A percentile compares a stretch with the other conserved stretches of the same genome.
Evolutionary conservation across 2,329 filamentous ascomycete species (phyloP).

Genomic region (Leptosphaerulina australis): DNA sequence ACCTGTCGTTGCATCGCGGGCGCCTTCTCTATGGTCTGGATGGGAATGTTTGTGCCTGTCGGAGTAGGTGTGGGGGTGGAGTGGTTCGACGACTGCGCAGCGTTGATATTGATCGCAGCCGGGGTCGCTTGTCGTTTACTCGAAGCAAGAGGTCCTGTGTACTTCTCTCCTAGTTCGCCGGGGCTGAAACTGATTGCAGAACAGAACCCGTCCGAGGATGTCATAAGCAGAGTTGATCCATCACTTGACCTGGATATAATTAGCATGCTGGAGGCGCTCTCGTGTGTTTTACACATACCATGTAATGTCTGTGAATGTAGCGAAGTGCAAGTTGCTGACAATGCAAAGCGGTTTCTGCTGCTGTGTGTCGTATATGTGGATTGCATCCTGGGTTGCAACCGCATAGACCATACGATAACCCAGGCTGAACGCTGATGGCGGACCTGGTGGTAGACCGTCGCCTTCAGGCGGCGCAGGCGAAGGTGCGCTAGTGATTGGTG

Average conservation of each 20-base stretch:
- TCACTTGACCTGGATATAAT: constrained; percentile 68
- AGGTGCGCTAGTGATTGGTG: constrained; percentile 66
- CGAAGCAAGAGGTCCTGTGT: constrained; percentile 66
- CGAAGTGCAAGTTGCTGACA: constrained; percentile 96
- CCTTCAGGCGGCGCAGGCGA: constrained; percentile 57
- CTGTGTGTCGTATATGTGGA: constrained; percentile 95
- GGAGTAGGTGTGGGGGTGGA: constrained; percentile 75
- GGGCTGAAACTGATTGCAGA: constrained; percentile 84
- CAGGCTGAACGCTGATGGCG: constrained; percentile 74
- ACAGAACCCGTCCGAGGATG: constrained; percentile 98
- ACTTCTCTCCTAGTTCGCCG: constrained; percentile 83
- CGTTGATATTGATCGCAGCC: constrained; percentile 51
- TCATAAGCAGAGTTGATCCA: constrained; percentile 82
- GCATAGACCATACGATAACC: constrained; percentile 96
- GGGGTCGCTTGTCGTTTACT: constrained; percentile 38
- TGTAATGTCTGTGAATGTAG: constrained; percentile 93
- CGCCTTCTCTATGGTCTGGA: constrained; percentile 56
- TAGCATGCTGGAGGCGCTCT: not conserved
- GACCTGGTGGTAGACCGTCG: constrained; percentile 54
- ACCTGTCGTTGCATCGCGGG: constrained; percentile 59
- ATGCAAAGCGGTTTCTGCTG: constrained; percentile 92
- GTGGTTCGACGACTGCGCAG: constrained; percentile 60
- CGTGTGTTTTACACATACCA: constrained; percentile 67
- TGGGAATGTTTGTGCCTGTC: constrained; percentile 66
- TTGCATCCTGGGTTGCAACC: constrained; percentile 94